Evolutionary conservation across 768 basidiomycete species (phyloP).

Genomic region (Pleurotus tuber-regium): DNA sequence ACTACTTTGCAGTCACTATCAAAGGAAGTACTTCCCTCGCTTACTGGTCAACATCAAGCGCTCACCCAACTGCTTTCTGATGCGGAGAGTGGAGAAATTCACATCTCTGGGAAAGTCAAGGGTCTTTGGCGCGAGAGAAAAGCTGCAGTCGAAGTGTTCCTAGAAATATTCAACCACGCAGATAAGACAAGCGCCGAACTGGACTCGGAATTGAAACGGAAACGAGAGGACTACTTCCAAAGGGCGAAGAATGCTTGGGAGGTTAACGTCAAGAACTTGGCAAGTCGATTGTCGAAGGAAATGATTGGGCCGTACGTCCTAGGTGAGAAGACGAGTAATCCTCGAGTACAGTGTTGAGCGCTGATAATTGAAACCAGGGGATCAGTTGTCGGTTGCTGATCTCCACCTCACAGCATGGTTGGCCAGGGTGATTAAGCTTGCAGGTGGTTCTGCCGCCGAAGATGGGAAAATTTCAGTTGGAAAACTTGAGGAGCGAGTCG

Average conservation of each 20-base stretch:
- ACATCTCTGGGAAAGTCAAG: slow-evolving; percentile 61
- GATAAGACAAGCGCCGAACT: slow-evolving; percentile 38
- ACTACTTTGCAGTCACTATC: slow-evolving; percentile 50
- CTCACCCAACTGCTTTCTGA: slow-evolving; percentile 51
- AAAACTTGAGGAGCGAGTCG: slow-evolving; percentile 53
- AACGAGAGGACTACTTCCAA: slow-evolving; percentile 49
- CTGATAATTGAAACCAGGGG: slow-evolving; percentile 44
- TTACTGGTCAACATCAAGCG: slow-evolving; percentile 47
- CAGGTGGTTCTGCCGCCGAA: slow-evolving; percentile 50
- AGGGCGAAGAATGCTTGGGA: slow-evolving; percentile 55
- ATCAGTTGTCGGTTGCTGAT: slow-evolving; percentile 81
- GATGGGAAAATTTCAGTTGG: slow-evolving; percentile 48
- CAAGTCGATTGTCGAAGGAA: slow-evolving; percentile 50
- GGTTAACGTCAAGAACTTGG: slow-evolving; percentile 38
- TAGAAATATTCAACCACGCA: slow-evolving; percentile 46
- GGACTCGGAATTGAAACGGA: slow-evolving; percentile 33
- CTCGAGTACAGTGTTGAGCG: not conserved
- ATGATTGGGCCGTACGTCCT: slow-evolving; percentile 63
- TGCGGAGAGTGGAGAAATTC: slow-evolving; percentile 43
- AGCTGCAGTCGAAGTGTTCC: slow-evolving; percentile 36
- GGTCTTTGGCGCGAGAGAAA: slow-evolving; percentile 60
- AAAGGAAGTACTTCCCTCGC: slow-evolving; percentile 32
- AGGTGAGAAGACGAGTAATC: slow-evolving; percentile 38
- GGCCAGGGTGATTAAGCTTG: slow-evolving; percentile 52
- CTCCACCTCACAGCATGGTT: slow-evolving; percentile 81